Base-by-base conservation (phyloP, 208 protist genomes). In the Leishmania tropica region DNA sequence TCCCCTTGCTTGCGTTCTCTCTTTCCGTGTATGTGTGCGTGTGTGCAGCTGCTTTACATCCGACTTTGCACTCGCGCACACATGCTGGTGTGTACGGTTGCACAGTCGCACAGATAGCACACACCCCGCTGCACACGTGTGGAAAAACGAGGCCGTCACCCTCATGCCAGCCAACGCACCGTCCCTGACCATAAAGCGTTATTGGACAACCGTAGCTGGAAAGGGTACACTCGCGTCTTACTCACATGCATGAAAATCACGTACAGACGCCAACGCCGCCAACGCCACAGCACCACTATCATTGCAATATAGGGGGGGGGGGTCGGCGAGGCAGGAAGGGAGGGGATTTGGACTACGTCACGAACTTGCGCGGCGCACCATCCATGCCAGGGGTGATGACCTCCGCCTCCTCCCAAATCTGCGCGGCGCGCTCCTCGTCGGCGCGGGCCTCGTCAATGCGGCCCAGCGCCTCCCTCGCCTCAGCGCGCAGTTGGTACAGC, bases 351-450 rank as follows among this genome's bases (percentile, higher is more conserved):
- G 86, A 48, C 53, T 90, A 97, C 65, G 89, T 86, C 7, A 97
- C 94, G 88, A 96, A 96, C 85, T 97, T 97, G 74, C 87, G 91
- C 47, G 93, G 89, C 5, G 82, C 82, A 13, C 90, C 93, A n/a
- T 88, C 85, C 90, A 97, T 93, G 72, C 91, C 93, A 2, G 90
- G 86, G n/a, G 81, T 56, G 71, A 97, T 93, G 35, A 95, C 90
- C 81, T 97, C 94, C 31, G 92, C 92, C 83, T 94, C 89, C 77
- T 97, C 94, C 93, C 94, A 97, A 78, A 97, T 96, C 78, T 96
- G 90, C 51, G 92, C 94, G 37, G 94, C 94, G 35, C 89, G 71
- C 83, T 95, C 89, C 78, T 97, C 94, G 70, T 97, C 94, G 8
- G 83, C 88, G 58, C 94, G 88, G n/a, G 94, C 93, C 47, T 95